These are phyloP conservation scores for Fraxinus sp. DNA, from an alignment of 305 asterid species.

Conservation along the genomic window DNA sequence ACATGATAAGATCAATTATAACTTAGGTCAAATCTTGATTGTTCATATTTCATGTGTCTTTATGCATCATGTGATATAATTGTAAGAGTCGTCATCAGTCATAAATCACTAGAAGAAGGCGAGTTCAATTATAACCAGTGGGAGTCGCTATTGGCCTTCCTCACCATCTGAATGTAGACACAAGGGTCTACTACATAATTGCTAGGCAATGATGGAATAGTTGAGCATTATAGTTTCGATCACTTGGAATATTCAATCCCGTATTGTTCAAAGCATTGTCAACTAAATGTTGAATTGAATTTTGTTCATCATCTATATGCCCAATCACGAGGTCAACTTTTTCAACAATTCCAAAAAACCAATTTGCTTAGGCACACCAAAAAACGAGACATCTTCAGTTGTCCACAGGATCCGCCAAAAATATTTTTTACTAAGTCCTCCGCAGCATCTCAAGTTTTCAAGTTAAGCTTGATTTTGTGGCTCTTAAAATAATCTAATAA, in stretches of 20 bases:
- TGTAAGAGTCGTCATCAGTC: neutral
- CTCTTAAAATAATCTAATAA: neutral
- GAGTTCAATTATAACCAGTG: neutral
- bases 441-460: neutral
- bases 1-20: neutral
- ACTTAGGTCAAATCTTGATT: neutral
- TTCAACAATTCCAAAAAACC: neutral
- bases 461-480: neutral
- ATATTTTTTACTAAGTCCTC: neutral
- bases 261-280: neutral
- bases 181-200: neutral
- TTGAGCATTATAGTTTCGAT: neutral
- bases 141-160: neutral
- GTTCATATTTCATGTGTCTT: neutral
- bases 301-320: neutral
- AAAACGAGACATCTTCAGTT: neutral
- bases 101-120: neutral
- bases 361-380: neutral
- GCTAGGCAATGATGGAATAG: neutral
- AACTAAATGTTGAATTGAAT: neutral
- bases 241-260: neutral
- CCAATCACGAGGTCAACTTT: neutral
- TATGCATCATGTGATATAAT: neutral
- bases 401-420: neutral
- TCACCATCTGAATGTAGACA: neutral